These are phyloP conservation scores for Aegilops bicornis DNA, from an alignment of 176 grass and related monocot species.

Conservation along the genomic window DNA sequence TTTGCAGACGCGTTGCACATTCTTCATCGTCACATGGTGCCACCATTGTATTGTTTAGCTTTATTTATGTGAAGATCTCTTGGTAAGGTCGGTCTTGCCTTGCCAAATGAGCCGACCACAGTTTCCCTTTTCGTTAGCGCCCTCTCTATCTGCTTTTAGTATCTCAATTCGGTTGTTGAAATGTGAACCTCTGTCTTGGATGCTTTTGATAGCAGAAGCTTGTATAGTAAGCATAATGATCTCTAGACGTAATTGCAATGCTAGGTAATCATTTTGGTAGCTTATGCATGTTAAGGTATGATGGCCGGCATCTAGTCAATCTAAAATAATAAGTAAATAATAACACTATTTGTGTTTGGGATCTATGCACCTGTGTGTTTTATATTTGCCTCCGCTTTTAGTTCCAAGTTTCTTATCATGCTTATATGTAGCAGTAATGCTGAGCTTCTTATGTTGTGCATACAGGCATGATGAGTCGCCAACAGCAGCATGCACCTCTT, in stretches of 20 bases:
- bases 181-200: neutral
- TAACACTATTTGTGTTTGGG: neutral
- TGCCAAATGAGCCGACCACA: neutral
- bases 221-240: neutral
- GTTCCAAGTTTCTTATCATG: neutral
- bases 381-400: neutral
- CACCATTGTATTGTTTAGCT: neutral
- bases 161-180: neutral
- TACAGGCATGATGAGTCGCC: constrained; percentile 72
- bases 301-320: neutral
- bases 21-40: neutral
- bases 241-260: neutral
- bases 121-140: neutral
- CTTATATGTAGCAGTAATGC: constrained; percentile 5
- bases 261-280: neutral
- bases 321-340: neutral
- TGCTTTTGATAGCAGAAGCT: neutral
- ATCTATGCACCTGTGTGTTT: neutral
- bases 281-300: neutral
- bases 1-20: neutral
- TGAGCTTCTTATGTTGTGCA: constrained; percentile 9
- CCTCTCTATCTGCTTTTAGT: neutral
- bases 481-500: constrained; percentile 48
- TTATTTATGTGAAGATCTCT: neutral
- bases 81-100: neutral